These are phyloP conservation scores for Podila horticola DNA, from an alignment of 192 early-diverging fungal species.

Conservation along the genomic window DNA sequence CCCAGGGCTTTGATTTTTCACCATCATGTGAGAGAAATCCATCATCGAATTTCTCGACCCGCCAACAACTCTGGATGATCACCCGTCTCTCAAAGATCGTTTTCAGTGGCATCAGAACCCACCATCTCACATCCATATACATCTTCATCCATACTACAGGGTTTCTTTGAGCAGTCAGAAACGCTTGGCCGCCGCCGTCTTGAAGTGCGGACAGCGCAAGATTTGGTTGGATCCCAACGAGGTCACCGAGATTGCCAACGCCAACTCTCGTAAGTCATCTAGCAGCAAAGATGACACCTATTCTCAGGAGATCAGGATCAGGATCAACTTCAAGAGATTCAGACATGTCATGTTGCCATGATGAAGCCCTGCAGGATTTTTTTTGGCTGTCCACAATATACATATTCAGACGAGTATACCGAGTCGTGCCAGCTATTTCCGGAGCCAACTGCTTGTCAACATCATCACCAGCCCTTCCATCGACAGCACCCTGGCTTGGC, in stretches of 20 bases:
- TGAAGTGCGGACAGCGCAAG: constrained; percentile 98
- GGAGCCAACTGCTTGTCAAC: no score
- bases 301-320: no score
- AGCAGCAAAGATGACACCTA: not conserved
- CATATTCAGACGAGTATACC: no score
- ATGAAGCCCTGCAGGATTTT: no score
- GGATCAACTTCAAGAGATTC: no score
- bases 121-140: not conserved
- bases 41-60: not conserved
- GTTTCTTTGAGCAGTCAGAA: constrained; percentile 89
- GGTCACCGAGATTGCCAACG: constrained; percentile 92
- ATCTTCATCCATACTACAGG: constrained; percentile 51
- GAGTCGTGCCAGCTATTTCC: no score
- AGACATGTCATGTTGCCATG: no score
- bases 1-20: not conserved
- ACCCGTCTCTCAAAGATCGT: not conserved
- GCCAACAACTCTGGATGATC: not conserved
- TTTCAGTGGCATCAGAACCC: constrained; percentile 1
- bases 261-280: constrained; percentile 92
- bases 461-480: no score
- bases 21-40: constrained; percentile 1
- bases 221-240: constrained; percentile 99
- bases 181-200: constrained; percentile 94
- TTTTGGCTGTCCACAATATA: no score
- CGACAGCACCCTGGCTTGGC: no score